Conservation (phyloP, 1,284 basidiomycete genomes). For the Pterula multifida region DNA sequence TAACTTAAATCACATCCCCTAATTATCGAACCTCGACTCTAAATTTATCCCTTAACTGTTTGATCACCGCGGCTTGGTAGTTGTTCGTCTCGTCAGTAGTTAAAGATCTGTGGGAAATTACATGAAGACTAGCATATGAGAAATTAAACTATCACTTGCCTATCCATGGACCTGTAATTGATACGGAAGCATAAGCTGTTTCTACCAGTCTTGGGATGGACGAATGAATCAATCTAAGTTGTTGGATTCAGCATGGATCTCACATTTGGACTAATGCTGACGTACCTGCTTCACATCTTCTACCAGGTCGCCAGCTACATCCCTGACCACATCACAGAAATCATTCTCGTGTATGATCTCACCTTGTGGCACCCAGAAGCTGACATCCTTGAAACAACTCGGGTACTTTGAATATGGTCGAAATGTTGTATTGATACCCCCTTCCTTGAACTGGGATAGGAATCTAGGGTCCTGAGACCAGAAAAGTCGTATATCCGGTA, state of each 20-base stretch:
- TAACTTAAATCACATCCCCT: conserved; percentile 10
- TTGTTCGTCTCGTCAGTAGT: conserved; percentile 85
- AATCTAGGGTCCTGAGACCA: conserved; percentile 92
- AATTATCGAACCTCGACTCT: conserved; percentile 69
- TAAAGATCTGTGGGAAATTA: conserved; percentile 49
- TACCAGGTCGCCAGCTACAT: conserved; percentile 1
- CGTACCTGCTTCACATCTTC: conserved; percentile 44
- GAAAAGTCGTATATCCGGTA: conserved; percentile 98
- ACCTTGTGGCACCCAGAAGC: conserved; percentile 72
- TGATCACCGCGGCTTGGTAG: conserved; percentile 51
- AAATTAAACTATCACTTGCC: conserved; percentile 37
- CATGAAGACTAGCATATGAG: conserved; percentile 3
- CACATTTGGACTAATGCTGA: too few relatives aligned
- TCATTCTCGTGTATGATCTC: conserved; percentile 82
- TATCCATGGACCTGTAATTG: conserved; percentile 95
- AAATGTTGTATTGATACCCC: conserved; percentile 64
- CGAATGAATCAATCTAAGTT: conserved; percentile 80
- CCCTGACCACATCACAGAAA: conserved; percentile 49
- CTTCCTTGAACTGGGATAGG: conserved; percentile 72
- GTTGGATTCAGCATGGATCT: background rate
- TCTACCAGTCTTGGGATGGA: conserved; percentile 79
- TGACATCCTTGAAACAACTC: conserved; percentile 81
- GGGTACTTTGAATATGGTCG: conserved; percentile 87
- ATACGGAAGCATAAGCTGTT: conserved; percentile 84
- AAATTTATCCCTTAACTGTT: conserved; percentile 42